Evolutionary conservation across 2,329 filamentous ascomycete species (phyloP), one percentile per base, ranked within the genome.

Genomic region (Lachnellula hyalina): DNA sequence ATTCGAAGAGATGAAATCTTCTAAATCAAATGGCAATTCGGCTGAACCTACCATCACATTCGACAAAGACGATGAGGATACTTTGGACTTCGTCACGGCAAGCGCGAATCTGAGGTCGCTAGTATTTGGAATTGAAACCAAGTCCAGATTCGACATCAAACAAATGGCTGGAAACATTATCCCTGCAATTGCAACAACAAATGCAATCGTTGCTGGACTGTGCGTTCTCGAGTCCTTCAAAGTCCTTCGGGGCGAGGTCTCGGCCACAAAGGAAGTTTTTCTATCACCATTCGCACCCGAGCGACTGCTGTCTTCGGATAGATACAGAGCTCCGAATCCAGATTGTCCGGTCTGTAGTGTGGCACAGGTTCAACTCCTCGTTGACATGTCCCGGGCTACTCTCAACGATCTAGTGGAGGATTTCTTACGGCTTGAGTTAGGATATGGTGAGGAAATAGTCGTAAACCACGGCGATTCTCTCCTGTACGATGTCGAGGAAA

Each of bases 101-200:
- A 90, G 87, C 63, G 90, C 93, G 32, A 99, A 99, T 66, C 82
- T 99, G 23, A 84, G 94, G 45, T 94, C 93, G 1, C 78, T 83
- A 23, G 80, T 96, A n/a, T 99, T 99, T 68, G 87, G 85, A 53
- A 96, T 99, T 55, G 88, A 93, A 52, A 75, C 78, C 4, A 93
- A 90, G 70, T 96, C 91, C 21, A 90, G 95, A 56, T 99, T 97
- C 67, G 92, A 97, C 68, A 92, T 94, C 66, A 99, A 99, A 75
- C 89, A 99, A 73, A 99, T 97, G 93, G 94, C 94, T 4, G 94
- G 94, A 52, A 99, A 99, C 70, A 99, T 99, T 65, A 99, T 99
- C 58, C 94, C 94, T 1, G 94, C 94, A 2, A 99, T 99, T 68
- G 94, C 94, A 5, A 99, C 94, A 0, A 97, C 94, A 0, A 99